Evolutionary conservation across 2,329 filamentous ascomycete species (phyloP).

Genomic region (Aspergillus sp.): DNA sequence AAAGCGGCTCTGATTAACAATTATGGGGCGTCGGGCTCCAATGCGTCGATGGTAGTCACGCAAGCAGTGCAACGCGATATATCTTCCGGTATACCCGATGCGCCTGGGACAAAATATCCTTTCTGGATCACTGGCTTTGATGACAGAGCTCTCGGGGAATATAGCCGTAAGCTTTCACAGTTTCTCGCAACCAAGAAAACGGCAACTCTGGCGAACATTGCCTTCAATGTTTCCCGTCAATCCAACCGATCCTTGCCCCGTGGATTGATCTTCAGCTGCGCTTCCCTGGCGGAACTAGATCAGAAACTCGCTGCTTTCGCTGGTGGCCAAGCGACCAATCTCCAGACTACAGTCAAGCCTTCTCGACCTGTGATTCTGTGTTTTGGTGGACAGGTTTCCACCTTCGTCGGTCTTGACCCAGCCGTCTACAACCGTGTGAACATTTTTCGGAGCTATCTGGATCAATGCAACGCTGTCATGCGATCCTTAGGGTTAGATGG

Average conservation of each 20-base stretch:
- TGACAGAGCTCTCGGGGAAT: no score
- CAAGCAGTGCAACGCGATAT: no score
- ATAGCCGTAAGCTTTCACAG: no score
- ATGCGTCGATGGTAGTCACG: no score
- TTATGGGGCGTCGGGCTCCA: neutral
- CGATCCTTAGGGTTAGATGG: conserved; percentile 25
- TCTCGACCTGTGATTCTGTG: conserved; percentile 31
- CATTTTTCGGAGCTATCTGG: conserved; percentile 33
- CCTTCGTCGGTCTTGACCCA: conserved; percentile 25
- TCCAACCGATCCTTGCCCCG: neutral
- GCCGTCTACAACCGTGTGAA: conserved; percentile 28
- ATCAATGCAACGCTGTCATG: conserved; percentile 13
- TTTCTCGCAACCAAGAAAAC: no score
- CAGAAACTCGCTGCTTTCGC: no score
- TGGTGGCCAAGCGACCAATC: no score
- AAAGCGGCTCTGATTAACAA: neutral
- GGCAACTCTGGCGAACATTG: neutral
- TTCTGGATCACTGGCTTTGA: no score
- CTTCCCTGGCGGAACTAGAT: neutral
- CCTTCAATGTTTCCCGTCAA: neutral
- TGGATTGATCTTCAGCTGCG: neutral
- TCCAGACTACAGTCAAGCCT: neutral
- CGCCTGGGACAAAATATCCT: no score
- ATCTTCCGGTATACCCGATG: no score
- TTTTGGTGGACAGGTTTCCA: conserved; percentile 42